phyloP scores from a whole-genome alignment of 2,329 filamentous ascomycete species.

The Hypoxylon sp. region DNA sequence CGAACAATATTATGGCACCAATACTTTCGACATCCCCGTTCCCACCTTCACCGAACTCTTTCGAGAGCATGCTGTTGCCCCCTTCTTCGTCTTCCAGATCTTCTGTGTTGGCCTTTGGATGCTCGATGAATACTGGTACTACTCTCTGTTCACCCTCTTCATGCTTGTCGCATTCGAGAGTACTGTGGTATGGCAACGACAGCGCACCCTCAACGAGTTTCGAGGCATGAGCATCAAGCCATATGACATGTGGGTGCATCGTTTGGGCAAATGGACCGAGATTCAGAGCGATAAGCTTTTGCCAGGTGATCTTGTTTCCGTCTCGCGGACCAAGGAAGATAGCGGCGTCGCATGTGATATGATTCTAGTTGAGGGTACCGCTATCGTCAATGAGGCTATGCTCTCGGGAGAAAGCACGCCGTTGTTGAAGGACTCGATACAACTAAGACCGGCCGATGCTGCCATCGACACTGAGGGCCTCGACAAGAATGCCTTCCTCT shows the following conservation, averaged over 20 bases:
- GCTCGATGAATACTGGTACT: conserved; percentile 99
- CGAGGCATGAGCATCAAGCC: conserved; percentile 99
- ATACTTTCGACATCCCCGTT: conserved; percentile 97
- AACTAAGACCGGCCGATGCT: conserved; percentile 84
- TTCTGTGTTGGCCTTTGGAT: conserved; percentile 99
- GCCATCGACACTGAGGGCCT: conserved; percentile 85
- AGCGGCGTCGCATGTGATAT: conserved; percentile 97
- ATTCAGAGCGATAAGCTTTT: conserved; percentile 90
- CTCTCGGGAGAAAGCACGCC: conserved; percentile 97
- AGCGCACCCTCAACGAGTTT: conserved; percentile 95
- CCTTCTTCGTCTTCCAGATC: conserved; percentile 99
- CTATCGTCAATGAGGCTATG: conserved; percentile 99
- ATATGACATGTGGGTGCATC: conserved; percentile 91
- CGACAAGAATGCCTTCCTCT: conserved; percentile 96
- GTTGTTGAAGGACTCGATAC: conserved; percentile 93
- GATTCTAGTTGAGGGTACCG: conserved; percentile 91
- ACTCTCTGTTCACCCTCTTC: conserved; percentile 97
- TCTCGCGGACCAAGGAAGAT: conserved; percentile 93
- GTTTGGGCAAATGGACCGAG: conserved; percentile 87
- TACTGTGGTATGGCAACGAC: conserved; percentile 98
- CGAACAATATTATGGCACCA: conserved; percentile 92
- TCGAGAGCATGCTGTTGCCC: conserved; percentile 97
- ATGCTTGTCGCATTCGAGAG: conserved; percentile 99
- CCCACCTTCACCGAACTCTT: conserved; percentile 95
- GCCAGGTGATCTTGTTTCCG: conserved; percentile 92